These are phyloP conservation scores for Polyporus tsugae DNA, from an alignment of 1,284 basidiomycete genomes.

Conservation along the genomic window DNA sequence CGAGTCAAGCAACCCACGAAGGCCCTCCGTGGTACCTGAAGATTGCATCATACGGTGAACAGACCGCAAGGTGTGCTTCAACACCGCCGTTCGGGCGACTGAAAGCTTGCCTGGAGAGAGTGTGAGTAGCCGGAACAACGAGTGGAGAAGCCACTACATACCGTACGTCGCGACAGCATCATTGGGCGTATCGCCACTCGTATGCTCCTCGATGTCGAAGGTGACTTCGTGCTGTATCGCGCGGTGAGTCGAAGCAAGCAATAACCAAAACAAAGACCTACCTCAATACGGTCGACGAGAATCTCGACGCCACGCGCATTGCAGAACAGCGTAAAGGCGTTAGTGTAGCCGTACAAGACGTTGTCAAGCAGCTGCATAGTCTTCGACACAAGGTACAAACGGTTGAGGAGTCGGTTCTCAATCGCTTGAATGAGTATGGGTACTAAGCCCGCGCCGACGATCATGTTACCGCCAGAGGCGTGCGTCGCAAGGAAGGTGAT, in stretches of 20 bases:
- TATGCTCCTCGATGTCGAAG: conserved; percentile 67
- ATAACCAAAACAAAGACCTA: conserved; percentile 45
- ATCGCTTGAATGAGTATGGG: conserved; percentile 90
- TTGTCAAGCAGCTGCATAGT: conserved; percentile 94
- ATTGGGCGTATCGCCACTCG: conserved; percentile 50
- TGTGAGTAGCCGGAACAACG: not conserved
- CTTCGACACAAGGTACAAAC: conserved; percentile 82
- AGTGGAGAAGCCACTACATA: conserved; percentile 39
- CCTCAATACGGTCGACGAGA: conserved; percentile 88
- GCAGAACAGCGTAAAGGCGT: conserved; percentile 90
- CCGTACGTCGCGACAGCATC: conserved; percentile 67
- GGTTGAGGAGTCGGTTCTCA: conserved; percentile 74
- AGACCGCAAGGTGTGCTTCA: conserved; percentile 93
- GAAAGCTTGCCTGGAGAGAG: conserved; percentile 63
- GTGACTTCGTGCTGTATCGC: conserved; percentile 72
- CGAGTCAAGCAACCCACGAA: conserved; percentile 94
- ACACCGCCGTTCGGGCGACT: conserved; percentile 71
- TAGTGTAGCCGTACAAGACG: conserved; percentile 89
- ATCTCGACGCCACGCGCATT: conserved; percentile 87
- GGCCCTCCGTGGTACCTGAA: conserved; percentile 92
- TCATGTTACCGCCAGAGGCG: conserved; percentile 88
- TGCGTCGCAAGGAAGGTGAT: conserved; percentile 90
- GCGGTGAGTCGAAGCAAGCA: conserved; percentile 23
- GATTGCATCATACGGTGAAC: conserved; percentile 98
- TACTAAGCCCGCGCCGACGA: conserved; percentile 96